These are phyloP conservation scores for Xylariomycetidae sp. DNA, from an alignment of 2,329 filamentous ascomycete species.

Conservation along the genomic window DNA sequence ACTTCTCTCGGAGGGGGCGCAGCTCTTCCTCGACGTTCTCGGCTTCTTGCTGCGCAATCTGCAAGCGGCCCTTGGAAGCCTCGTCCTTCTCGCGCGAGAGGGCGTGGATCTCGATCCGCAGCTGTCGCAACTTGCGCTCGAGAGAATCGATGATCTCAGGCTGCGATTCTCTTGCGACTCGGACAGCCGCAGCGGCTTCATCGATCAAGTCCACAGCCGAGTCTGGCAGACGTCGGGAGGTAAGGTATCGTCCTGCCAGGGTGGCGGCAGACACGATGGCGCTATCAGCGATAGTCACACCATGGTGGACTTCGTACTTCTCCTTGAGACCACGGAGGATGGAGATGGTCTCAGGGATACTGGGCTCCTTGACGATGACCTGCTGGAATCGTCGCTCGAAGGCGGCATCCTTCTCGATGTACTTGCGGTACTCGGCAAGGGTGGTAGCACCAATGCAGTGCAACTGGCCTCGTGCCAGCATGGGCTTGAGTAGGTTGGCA, in stretches of 20 bases:
- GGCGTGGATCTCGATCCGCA: slow-evolving; percentile 96
- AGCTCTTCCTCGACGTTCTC: slow-evolving; percentile 93
- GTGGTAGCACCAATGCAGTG: slow-evolving; percentile 98
- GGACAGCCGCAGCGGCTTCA: slow-evolving; percentile 92
- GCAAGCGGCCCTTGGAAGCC: slow-evolving; percentile 76
- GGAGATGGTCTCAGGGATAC: slow-evolving; percentile 83
- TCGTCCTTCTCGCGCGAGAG: slow-evolving; percentile 92
- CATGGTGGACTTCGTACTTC: slow-evolving; percentile 96
- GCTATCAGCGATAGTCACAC: slow-evolving; percentile 91
- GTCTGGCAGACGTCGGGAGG: slow-evolving; percentile 82
- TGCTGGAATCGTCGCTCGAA: slow-evolving; percentile 99
- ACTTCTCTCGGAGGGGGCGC: slow-evolving; percentile 86
- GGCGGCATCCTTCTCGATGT: slow-evolving; percentile 96
- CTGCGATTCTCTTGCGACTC: slow-evolving; percentile 91
- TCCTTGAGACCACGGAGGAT: slow-evolving; percentile 98
- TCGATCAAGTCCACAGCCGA: slow-evolving; percentile 96
- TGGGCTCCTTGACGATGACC: slow-evolving; percentile 91
- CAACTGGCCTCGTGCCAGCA: slow-evolving; percentile 92
- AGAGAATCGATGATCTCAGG: slow-evolving; percentile 93
- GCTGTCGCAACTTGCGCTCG: slow-evolving; percentile 81
- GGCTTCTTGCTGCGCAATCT: slow-evolving; percentile 80
- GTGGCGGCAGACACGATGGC: slow-evolving; percentile 90
- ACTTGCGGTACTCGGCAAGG: slow-evolving; percentile 91
- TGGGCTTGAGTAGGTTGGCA: slow-evolving; percentile 94
- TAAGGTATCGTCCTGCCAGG: slow-evolving; percentile 88